phyloP scores from a whole-genome alignment of 805 yeast species.

The Helenozyma baotianmanensis region DNA sequence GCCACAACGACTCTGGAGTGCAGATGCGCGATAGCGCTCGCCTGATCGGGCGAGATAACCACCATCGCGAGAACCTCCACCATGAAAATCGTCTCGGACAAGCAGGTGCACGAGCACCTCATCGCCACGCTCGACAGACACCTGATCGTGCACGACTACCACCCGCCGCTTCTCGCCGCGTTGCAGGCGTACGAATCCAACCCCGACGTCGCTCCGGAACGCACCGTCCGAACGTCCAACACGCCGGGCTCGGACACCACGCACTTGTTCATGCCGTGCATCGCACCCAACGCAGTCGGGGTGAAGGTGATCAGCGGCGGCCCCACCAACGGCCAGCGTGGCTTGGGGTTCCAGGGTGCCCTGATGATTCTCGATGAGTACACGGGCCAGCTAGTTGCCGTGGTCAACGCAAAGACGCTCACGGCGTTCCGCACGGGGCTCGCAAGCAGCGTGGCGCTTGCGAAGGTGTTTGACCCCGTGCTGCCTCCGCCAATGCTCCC shows the following conservation, averaged over 20 bases:
- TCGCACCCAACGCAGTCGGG: slow-evolving; percentile 49
- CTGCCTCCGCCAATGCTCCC: slow-evolving; percentile 20
- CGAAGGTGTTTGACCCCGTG: slow-evolving; percentile 20
- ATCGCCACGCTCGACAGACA: slow-evolving; percentile 20
- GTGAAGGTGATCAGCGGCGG: slow-evolving; percentile 59
- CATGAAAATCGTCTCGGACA: slow-evolving; percentile 32
- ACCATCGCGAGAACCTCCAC: too few relatives aligned
- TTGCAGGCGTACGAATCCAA: slow-evolving; percentile 39
- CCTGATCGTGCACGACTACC: slow-evolving; percentile 28
- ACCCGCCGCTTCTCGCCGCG: slow-evolving; percentile 31
- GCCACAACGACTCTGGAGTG: too few relatives aligned
- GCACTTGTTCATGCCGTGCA: slow-evolving; percentile 66
- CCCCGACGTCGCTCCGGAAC: slow-evolving; percentile 47
- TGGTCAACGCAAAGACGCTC: slow-evolving; percentile 52
- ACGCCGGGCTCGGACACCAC: slow-evolving; percentile 29
- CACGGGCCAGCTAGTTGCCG: slow-evolving; percentile 49
- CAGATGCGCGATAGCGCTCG: too few relatives aligned
- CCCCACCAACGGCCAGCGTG: slow-evolving; percentile 22
- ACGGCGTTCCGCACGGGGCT: slow-evolving; percentile 69
- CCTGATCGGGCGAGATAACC: too few relatives aligned
- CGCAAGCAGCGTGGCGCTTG: slow-evolving; percentile 46
- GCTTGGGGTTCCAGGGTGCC: slow-evolving; percentile 56
- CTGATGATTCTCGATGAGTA: slow-evolving; percentile 46
- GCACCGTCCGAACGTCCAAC: slow-evolving; percentile 44
- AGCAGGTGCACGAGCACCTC: slow-evolving; percentile 24